A percentile compares a stretch with the other conserved stretches of the same genome.
These are phyloP conservation scores for Ocimum tenuiflorum DNA, from an alignment of 257 asterid genomes.

Conservation along the genomic window DNA sequence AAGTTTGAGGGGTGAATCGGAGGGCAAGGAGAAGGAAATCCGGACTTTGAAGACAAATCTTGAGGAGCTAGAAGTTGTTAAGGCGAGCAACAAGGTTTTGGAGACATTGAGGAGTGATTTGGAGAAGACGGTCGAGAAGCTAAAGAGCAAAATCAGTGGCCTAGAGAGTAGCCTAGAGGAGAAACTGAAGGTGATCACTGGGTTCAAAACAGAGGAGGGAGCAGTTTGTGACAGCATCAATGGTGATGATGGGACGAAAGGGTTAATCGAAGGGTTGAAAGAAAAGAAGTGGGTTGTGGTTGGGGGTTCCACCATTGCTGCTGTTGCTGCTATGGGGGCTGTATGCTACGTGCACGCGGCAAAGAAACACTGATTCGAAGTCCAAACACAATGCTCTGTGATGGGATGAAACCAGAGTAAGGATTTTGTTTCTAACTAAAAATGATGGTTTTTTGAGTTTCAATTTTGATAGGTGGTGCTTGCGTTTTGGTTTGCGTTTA, in stretches of 20 bases:
- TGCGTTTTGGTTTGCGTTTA: slow-evolving; percentile 22
- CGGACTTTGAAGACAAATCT: slow-evolving; percentile 31
- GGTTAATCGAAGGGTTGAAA: slow-evolving; percentile 18
- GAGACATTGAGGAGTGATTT: slow-evolving; percentile 32
- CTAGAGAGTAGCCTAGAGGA: slow-evolving; percentile 43
- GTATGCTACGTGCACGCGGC: slow-evolving; percentile 35
- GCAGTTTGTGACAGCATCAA: slow-evolving; percentile 19
- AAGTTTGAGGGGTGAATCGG: slow-evolving; percentile 30
- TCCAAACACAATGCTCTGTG: not conserved
- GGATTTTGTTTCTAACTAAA: slow-evolving; percentile 23
- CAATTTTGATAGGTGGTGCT: slow-evolving; percentile 46
- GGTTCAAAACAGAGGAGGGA: slow-evolving; percentile 32
- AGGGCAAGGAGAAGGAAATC: slow-evolving; percentile 41
- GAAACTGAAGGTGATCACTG: slow-evolving; percentile 40
- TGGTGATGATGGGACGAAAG: slow-evolving; percentile 22
- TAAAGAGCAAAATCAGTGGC: slow-evolving; percentile 32
- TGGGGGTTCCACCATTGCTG: slow-evolving; percentile 46
- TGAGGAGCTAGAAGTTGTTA: slow-evolving; percentile 36
- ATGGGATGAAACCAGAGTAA: slow-evolving; percentile 23
- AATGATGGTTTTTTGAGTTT: slow-evolving; percentile 27
- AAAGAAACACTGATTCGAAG: slow-evolving; percentile 28
- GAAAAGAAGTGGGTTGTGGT: slow-evolving; percentile 35
- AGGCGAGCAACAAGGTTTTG: slow-evolving; percentile 27
- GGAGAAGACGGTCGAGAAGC: slow-evolving; percentile 31
- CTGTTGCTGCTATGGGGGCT: slow-evolving; percentile 36